Conservation (phyloP, 805 yeast species). For the Suhomyces kilbournensis region DNA sequence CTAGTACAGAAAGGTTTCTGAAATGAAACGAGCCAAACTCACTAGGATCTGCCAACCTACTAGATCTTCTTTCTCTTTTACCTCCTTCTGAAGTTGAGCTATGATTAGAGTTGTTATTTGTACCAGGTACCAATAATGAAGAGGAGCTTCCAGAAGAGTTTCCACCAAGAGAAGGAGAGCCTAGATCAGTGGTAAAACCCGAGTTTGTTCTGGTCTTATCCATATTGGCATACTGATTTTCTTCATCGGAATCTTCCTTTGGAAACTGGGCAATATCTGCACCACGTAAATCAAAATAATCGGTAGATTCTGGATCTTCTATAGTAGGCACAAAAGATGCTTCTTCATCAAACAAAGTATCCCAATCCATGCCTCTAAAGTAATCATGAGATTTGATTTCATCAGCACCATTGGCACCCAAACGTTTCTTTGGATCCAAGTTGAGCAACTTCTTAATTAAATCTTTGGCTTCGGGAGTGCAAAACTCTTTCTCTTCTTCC, state of each 20-base stretch:
- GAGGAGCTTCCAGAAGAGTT: constrained; percentile 7
- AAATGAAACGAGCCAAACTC: constrained; percentile 94
- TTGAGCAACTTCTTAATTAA: constrained; percentile 61
- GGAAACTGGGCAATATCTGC: constrained; percentile 70
- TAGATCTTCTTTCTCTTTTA: constrained; percentile 66
- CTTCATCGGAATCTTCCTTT: constrained; percentile 40
- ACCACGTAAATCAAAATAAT: constrained; percentile 88
- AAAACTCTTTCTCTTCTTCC: constrained; percentile 50
- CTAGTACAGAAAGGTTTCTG: constrained; percentile 84
- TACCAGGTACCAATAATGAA: constrained; percentile 10
- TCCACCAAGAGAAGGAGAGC: constrained; percentile 13
- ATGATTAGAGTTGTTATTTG: constrained; percentile 10
- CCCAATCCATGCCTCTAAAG: constrained; percentile 75
- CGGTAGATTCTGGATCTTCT: constrained; percentile 82
- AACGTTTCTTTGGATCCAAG: constrained; percentile 60
- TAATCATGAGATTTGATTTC: constrained; percentile 81
- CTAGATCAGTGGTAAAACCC: constrained; percentile 8
- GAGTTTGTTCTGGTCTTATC: neutral
- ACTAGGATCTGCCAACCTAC: constrained; percentile 64
- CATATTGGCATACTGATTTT: constrained; percentile 13
- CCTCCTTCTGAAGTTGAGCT: constrained; percentile 12
- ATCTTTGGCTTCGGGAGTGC: constrained; percentile 70
- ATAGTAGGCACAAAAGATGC: constrained; percentile 81
- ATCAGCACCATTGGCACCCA: constrained; percentile 75
- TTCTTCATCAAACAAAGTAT: constrained; percentile 58